A percentile compares a stretch with the other conserved stretches of the same genome.
Evolutionary conservation across 257 asterid species (phyloP).

Genomic region (Thymus quinquecostatus): DNA sequence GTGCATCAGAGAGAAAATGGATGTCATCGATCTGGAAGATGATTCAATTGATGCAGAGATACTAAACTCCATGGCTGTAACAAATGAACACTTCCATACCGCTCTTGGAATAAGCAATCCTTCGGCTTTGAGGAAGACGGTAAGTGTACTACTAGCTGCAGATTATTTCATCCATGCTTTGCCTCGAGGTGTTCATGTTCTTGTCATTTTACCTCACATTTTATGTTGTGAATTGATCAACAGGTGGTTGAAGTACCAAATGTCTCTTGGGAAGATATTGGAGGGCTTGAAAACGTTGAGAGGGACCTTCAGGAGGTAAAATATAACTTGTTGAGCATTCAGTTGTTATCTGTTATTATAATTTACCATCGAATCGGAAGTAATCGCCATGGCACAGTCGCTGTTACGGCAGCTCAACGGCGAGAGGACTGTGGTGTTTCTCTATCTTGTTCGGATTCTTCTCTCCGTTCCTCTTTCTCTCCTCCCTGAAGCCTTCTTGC

Average conservation of each 20-base stretch:
- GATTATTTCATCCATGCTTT: background rate
- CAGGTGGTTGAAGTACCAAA: slow-evolving; percentile 68
- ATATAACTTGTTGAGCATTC: slow-evolving; percentile 18
- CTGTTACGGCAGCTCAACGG: slow-evolving; percentile 69
- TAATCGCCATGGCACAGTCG: slow-evolving; percentile 43
- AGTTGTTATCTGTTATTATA: background rate
- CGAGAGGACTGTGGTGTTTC: slow-evolving; percentile 84
- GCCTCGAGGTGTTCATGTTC: slow-evolving; percentile 5
- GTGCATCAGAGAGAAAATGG: slow-evolving; percentile 73
- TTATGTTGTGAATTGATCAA: slow-evolving; percentile 23
- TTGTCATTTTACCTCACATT: slow-evolving; percentile 9
- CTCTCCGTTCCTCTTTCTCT: slow-evolving; percentile 57
- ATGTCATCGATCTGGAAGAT: slow-evolving; percentile 64
- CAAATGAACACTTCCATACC: slow-evolving; percentile 67
- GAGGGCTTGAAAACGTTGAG: slow-evolving; percentile 66
- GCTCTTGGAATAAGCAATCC: slow-evolving; percentile 75
- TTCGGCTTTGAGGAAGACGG: slow-evolving; percentile 63
- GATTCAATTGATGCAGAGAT: slow-evolving; percentile 67
- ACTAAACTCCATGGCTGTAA: slow-evolving; percentile 62
- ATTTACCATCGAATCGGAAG: slow-evolving; percentile 6
- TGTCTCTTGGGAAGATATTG: slow-evolving; percentile 57
- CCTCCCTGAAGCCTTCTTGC: slow-evolving; percentile 59
- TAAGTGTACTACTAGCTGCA: slow-evolving; percentile 37
- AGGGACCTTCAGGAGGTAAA: slow-evolving; percentile 66
- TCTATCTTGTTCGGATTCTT: slow-evolving; percentile 58